These are phyloP conservation scores for bread wheat (Triticum aestivum) DNA, from an alignment of 176 grass and related monocot genomes.

Conservation along the genomic window DNA sequence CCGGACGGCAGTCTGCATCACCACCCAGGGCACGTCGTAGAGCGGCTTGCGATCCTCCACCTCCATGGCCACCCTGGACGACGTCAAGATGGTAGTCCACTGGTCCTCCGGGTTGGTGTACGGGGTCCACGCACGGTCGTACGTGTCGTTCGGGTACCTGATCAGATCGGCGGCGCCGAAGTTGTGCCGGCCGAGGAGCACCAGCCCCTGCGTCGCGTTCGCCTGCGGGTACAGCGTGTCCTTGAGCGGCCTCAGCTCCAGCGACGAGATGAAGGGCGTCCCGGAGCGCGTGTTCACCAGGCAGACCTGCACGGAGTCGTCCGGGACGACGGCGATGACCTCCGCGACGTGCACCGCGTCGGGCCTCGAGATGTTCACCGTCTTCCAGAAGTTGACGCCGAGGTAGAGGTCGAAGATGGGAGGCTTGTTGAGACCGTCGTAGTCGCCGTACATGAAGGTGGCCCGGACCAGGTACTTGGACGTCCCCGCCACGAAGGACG, in stretches of 20 bases:
- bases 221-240: not conserved
- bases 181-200: conserved; percentile 35
- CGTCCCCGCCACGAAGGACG: conserved; percentile 3
- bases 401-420: conserved; percentile 50
- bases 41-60: not conserved
- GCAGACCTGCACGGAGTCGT: conserved; percentile 41
- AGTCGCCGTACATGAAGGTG: conserved; percentile 55
- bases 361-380: conserved; percentile 16
- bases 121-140: conserved; percentile 11
- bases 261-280: conserved; percentile 50
- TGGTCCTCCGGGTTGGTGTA: not conserved
- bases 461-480: conserved; percentile 51
- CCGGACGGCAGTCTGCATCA: conserved; percentile 45
- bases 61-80: not conserved
- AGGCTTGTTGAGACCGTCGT: conserved; percentile 36
- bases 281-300: conserved; percentile 37
- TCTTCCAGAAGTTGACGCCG: conserved; percentile 56
- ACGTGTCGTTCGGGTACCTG: conserved; percentile 47
- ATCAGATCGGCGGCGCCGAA: conserved; percentile 14
- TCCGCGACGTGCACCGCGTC: not conserved
- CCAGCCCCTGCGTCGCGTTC: conserved; percentile 7
- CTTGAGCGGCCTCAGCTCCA: conserved; percentile 48
- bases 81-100: conserved; percentile 21
- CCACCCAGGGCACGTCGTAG: conserved; percentile 20
- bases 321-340: conserved; percentile 5